Percentiles rank a stretch among this genome's conserved stretches.
Evolutionary conservation across 208 protist genomes (phyloP).

Genomic region (Trypanosoma vivax): DNA sequence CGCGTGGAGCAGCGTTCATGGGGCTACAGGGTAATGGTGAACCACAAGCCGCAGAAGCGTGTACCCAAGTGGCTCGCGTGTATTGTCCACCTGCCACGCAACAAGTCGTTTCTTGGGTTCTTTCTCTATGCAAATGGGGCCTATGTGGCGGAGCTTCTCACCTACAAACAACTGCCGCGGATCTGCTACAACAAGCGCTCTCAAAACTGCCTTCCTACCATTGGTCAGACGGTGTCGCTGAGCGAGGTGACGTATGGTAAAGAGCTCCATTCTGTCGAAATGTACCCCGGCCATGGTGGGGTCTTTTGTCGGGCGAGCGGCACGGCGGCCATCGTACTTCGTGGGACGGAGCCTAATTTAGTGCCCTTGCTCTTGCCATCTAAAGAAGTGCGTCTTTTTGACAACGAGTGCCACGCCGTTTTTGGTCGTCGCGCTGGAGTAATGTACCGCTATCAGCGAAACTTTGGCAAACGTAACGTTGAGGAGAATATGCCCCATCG

Average conservation of each 20-base stretch:
- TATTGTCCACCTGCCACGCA: constrained; percentile 73
- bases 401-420: constrained; percentile 77
- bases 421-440: constrained; percentile 84
- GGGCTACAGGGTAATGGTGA: constrained; percentile 76
- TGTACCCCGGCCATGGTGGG: constrained; percentile 87
- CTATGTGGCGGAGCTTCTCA: constrained; percentile 87
- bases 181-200: constrained; percentile 86
- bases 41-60: constrained; percentile 87
- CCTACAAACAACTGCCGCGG: constrained; percentile 90
- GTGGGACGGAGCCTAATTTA: constrained; percentile 81
- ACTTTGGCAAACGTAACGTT: constrained; percentile 62
- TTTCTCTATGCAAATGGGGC: constrained; percentile 90
- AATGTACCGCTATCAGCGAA: constrained; percentile 85
- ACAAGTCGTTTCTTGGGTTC: constrained; percentile 81
- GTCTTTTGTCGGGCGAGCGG: constrained; percentile 79
- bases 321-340: constrained; percentile 79
- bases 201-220: constrained; percentile 79
- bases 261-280: constrained; percentile 87
- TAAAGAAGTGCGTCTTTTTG: constrained; percentile 89
- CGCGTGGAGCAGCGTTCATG: constrained; percentile 72
- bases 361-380: constrained; percentile 87
- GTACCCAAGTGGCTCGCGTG: constrained; percentile 90
- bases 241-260: constrained; percentile 88
- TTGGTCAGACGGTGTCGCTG: constrained; percentile 84
- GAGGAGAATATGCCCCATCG: constrained; percentile 81